phyloP scores from a whole-genome alignment of 805 yeast species.

The Tetrapisispora arboricola region DNA sequence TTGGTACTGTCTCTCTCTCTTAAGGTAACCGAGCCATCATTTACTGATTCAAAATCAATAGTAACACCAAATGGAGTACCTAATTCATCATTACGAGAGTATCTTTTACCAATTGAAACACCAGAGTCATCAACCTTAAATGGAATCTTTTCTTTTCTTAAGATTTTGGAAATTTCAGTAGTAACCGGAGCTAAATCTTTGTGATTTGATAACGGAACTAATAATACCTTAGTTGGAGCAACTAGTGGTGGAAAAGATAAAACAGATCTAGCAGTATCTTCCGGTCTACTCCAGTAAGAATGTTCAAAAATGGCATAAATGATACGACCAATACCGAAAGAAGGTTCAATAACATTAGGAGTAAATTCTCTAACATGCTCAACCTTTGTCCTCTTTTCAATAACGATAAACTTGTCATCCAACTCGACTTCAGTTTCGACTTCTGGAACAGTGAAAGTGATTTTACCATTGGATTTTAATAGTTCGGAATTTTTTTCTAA shows the following conservation, averaged over 20 bases:
- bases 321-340: constrained; percentile 98
- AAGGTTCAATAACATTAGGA: constrained; percentile 97
- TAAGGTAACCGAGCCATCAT: constrained; percentile 79
- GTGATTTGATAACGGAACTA: constrained; percentile 87
- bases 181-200: constrained; percentile 69
- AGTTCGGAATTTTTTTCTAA: constrained; percentile 67
- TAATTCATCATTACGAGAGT: constrained; percentile 93
- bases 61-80: constrained; percentile 98
- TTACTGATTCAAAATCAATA: constrained; percentile 82
- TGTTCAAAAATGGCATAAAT: constrained; percentile 90
- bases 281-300: constrained; percentile 89
- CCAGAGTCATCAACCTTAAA: constrained; percentile 94
- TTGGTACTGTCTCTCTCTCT: constrained; percentile 95
- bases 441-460: constrained; percentile 59
- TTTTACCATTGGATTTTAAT: constrained; percentile 49
- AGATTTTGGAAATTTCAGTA: constrained; percentile 52
- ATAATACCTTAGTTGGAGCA: constrained; percentile 94
- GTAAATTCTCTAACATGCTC: constrained; percentile 92
- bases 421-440: constrained; percentile 57
- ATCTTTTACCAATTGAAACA: constrained; percentile 94
- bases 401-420: constrained; percentile 59
- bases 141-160: constrained; percentile 77
- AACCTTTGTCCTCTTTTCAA: constrained; percentile 66
- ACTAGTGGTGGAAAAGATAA: constrained; percentile 89
- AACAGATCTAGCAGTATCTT: constrained; percentile 78